Base-by-base conservation (phyloP, 2,329 filamentous ascomycete species). In the Fusarium virguliforme region DNA sequence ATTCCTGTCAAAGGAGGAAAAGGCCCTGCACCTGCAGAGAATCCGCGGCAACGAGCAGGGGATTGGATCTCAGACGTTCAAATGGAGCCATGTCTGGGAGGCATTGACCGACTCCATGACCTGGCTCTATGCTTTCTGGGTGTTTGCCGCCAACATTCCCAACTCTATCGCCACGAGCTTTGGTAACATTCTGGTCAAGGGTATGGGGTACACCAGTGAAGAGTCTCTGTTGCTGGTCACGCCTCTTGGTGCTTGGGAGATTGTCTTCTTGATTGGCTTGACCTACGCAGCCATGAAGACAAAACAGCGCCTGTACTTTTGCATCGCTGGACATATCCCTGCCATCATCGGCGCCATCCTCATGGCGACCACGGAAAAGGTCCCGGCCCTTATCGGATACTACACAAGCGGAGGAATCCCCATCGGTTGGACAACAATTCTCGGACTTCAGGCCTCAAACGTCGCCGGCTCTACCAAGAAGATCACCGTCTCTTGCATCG, bases 321-420 rank as follows among this genome's bases (percentile, higher is more conserved):
- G 66, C 8, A 34, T 71, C 1, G 57, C 61, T 9, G 68, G 68
- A 5, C 66, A 69, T 22, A 58, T 69, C 10, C 71, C 70, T 3
- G 70, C 71, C 2, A 65, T 73, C 12, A 63, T 73, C 9, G 71
- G 71, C 1, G 70, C 70, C 5, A 65, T 74, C 8, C 38, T 74
- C 2, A 73, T 74, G 71, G 71, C 71, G 15, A 73, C 70, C 1
- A 73, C 71, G 3, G 71, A 73, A 26, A 73, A 71, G 37, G 67
- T 73, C 12, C 70, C 70, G 4, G 70, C 70, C 4, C 51, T 74
- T 0, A 60, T 74, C 26, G 71, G 71, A 4, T 74, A 73, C 46
- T 74, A 74, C 48, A 71, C 67, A 0, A 73, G 32, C 8, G 70
- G 70, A 32, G 70, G 70, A 1, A 73, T 73, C 6, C 71, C 71